A percentile compares a stretch with the other conserved stretches of the same genome.
phyloP scores from a whole-genome alignment of 2,329 filamentous ascomycete species.

The Albifimbria verrucaria region DNA sequence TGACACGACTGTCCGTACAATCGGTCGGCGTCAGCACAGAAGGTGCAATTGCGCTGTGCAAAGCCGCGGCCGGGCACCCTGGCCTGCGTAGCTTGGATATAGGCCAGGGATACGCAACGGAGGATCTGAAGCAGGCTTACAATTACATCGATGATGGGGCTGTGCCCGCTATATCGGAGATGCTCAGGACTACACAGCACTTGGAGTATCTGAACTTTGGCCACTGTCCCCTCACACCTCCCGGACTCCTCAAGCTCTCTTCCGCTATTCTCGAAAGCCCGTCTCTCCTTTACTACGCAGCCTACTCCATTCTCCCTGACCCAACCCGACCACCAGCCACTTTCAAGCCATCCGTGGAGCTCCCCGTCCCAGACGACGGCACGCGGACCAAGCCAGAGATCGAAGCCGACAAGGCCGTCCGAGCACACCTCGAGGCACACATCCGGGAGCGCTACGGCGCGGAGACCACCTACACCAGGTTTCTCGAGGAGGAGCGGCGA shows the following conservation, averaged over 20 bases:
- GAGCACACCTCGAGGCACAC: slow-evolving; percentile 25
- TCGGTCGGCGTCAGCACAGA: slow-evolving; percentile 40
- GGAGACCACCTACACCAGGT: slow-evolving; percentile 24
- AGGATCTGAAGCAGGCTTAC: slow-evolving; percentile 41
- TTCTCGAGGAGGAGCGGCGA: slow-evolving; percentile 33
- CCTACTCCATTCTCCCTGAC: slow-evolving; percentile 32
- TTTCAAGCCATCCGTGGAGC: slow-evolving; percentile 26
- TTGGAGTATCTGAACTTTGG: slow-evolving; percentile 41
- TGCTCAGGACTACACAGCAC: slow-evolving; percentile 27
- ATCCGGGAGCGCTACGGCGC: slow-evolving; percentile 27
- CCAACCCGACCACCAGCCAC: slow-evolving; percentile 13
- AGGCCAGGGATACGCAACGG: slow-evolving; percentile 43
- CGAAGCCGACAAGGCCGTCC: slow-evolving; percentile 24
- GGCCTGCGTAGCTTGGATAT: slow-evolving; percentile 37
- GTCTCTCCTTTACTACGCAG: slow-evolving; percentile 34
- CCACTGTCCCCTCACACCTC: slow-evolving; percentile 29
- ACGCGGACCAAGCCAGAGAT: slow-evolving; percentile 20
- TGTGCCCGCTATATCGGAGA: slow-evolving; percentile 25
- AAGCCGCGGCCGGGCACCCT: slow-evolving; percentile 30
- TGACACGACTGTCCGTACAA: slow-evolving; percentile 35
- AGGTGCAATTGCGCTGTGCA: slow-evolving; percentile 34
- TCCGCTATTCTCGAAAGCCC: slow-evolving; percentile 24
- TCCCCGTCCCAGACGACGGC: slow-evolving; percentile 17
- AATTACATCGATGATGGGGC: slow-evolving; percentile 42
- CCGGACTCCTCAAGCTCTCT: slow-evolving; percentile 22